Conservation (phyloP, 345 rosid genomes). For the Eutrema yunnanense region DNA sequence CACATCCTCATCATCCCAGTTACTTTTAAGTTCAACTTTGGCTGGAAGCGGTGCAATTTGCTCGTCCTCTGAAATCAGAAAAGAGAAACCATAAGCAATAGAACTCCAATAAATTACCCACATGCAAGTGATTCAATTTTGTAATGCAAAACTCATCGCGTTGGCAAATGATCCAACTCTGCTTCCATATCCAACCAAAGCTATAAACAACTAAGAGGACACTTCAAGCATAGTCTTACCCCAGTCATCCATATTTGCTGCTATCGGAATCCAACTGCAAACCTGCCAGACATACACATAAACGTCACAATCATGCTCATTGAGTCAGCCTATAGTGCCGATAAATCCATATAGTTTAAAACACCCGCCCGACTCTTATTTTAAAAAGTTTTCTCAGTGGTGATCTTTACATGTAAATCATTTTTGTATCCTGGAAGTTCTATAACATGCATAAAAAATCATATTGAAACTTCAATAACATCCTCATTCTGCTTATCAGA, state of each 20-base stretch:
- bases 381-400: not conserved
- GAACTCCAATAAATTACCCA: not conserved
- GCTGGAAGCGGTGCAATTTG: constrained; percentile 44
- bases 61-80: constrained; percentile 52
- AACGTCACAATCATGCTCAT: not conserved
- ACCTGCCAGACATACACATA: not conserved
- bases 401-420: not conserved
- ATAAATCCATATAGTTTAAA: not conserved
- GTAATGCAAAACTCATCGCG: not conserved
- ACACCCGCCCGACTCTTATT: not conserved
- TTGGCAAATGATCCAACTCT: not conserved
- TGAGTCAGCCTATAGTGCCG: not conserved
- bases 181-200: not conserved
- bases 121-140: not conserved
- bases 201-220: not conserved
- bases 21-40: constrained; percentile 49
- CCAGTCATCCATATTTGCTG: constrained; percentile 29
- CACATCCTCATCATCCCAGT: constrained; percentile 93
- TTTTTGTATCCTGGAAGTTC: too few species aligned
- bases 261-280: not conserved
- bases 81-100: not conserved
- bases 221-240: constrained; percentile 1
- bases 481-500: too few species aligned
- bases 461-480: too few species aligned
- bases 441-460: too few species aligned